A percentile compares a stretch with the other conserved stretches of the same genome.
Evolutionary conservation across 2,329 filamentous ascomycete species (phyloP).

Genomic region (Hypoxylon sp.): DNA sequence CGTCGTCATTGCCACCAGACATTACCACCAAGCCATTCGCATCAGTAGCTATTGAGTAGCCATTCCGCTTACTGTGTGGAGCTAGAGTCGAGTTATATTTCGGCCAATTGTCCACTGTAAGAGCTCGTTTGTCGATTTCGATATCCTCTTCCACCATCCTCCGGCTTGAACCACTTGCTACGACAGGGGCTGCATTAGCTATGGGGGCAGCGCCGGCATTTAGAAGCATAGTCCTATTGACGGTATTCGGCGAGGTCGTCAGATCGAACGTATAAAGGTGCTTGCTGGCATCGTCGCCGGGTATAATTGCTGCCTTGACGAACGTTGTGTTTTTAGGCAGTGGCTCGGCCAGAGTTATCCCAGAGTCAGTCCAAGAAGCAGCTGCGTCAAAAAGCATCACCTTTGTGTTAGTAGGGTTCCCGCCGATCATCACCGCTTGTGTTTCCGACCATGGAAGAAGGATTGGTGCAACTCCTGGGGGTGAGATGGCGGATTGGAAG

Average conservation of each 20-base stretch:
- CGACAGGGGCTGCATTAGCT: constrained; percentile 60
- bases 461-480: constrained; percentile 75
- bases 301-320: constrained; percentile 74
- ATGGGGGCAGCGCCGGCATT: constrained; percentile 69
- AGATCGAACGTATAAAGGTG: constrained; percentile 84
- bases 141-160: constrained; percentile 47
- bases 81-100: constrained; percentile 81
- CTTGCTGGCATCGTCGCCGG: constrained; percentile 80
- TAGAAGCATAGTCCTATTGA: constrained; percentile 76
- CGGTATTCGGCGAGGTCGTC: constrained; percentile 77
- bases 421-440: constrained; percentile 81
- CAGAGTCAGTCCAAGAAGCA: constrained; percentile 75
- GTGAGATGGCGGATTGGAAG: constrained; percentile 67
- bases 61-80: constrained; percentile 72
- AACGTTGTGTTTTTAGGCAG: constrained; percentile 68
- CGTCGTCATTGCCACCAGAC: constrained; percentile 76
- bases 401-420: constrained; percentile 71
- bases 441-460: constrained; percentile 80
- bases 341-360: constrained; percentile 71
- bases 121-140: constrained; percentile 53
- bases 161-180: constrained; percentile 39
- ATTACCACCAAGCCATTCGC: constrained; percentile 77
- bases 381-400: constrained; percentile 78
- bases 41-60: constrained; percentile 79
- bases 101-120: constrained; percentile 77